These are phyloP conservation scores for Verticillium isaacii DNA, from an alignment of 2,329 filamentous ascomycete genomes.

Conservation along the genomic window DNA sequence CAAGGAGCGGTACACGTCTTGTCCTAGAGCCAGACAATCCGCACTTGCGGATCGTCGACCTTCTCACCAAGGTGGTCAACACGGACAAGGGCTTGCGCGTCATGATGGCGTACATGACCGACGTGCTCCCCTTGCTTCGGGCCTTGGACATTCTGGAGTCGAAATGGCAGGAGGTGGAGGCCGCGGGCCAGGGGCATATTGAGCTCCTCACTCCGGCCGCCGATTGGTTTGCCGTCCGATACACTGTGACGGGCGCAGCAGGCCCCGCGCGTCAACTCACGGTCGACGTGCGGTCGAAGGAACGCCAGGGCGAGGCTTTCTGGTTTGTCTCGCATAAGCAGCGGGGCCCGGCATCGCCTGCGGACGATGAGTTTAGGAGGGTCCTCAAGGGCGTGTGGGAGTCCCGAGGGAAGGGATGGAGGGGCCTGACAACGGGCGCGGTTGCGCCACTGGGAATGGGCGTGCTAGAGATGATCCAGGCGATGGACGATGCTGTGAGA, in stretches of 20 bases:
- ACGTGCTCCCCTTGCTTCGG: slow-evolving; percentile 61
- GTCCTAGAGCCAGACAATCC: slow-evolving; percentile 58
- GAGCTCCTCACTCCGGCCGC: slow-evolving; percentile 48
- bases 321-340: slow-evolving; percentile 45
- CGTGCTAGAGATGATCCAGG: slow-evolving; percentile 41
- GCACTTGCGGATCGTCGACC: slow-evolving; percentile 58
- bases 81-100: slow-evolving; percentile 44
- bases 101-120: slow-evolving; percentile 49
- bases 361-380: slow-evolving; percentile 28
- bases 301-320: slow-evolving; percentile 41
- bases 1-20: slow-evolving; percentile 7
- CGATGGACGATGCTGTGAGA: slow-evolving; percentile 42
- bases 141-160: slow-evolving; percentile 57
- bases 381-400: slow-evolving; percentile 42
- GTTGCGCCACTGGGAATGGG: slow-evolving; percentile 33
- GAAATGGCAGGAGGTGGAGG: slow-evolving; percentile 39
- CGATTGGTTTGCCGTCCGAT: slow-evolving; percentile 55
- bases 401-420: slow-evolving; percentile 38
- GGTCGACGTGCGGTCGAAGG: slow-evolving; percentile 47
- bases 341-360: slow-evolving; percentile 10
- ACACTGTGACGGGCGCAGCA: slow-evolving; percentile 31
- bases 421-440: slow-evolving; percentile 41
- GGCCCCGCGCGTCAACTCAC: slow-evolving; percentile 31
- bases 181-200: slow-evolving; percentile 40
- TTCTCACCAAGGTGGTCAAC: slow-evolving; percentile 55